Percentiles rank a stretch among this genome's conserved stretches.
These are phyloP conservation scores for Podila epicladia DNA, from an alignment of 192 early-diverging fungal species.

Conservation along the genomic window DNA sequence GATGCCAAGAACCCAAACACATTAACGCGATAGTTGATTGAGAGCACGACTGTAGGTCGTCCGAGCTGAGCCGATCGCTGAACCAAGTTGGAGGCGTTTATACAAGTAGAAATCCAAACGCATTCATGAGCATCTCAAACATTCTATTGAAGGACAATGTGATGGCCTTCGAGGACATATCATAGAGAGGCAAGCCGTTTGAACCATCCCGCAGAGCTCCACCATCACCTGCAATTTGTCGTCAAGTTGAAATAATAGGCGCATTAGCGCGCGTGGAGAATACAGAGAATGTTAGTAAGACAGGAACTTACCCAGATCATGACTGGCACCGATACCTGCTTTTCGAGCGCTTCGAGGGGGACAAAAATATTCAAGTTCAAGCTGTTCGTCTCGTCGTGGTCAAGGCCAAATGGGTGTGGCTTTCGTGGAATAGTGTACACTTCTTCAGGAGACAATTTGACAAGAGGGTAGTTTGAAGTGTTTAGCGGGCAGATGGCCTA, in stretches of 20 bases:
- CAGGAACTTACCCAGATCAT: slow-evolving; percentile 15
- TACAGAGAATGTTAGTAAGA: no score
- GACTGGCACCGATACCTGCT: slow-evolving; percentile 10
- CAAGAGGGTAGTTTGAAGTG: background rate
- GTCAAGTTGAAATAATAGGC: no score
- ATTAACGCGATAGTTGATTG: no score
- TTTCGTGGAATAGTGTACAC: background rate
- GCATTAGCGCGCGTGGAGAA: no score
- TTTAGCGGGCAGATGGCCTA: slow-evolving; percentile 25
- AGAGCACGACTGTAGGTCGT: no score
- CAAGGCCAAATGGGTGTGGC: slow-evolving; percentile 10
- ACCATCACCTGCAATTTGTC: background rate
- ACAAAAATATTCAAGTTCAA: slow-evolving; percentile 38
- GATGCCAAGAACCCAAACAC: no score
- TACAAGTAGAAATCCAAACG: no score
- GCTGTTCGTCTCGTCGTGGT: slow-evolving; percentile 11
- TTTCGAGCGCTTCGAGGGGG: slow-evolving; percentile 4
- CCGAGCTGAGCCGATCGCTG: no score
- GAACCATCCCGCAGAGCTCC: slow-evolving; percentile 20
- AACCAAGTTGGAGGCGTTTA: no score
- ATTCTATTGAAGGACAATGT: background rate
- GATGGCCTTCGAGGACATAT: background rate
- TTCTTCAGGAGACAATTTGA: background rate
- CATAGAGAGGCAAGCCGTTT: slow-evolving; percentile 22
- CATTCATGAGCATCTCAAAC: no score